Base-by-base conservation (phyloP, 2,329 filamentous ascomycete species). In the Ilyonectria mors-panacis region DNA sequence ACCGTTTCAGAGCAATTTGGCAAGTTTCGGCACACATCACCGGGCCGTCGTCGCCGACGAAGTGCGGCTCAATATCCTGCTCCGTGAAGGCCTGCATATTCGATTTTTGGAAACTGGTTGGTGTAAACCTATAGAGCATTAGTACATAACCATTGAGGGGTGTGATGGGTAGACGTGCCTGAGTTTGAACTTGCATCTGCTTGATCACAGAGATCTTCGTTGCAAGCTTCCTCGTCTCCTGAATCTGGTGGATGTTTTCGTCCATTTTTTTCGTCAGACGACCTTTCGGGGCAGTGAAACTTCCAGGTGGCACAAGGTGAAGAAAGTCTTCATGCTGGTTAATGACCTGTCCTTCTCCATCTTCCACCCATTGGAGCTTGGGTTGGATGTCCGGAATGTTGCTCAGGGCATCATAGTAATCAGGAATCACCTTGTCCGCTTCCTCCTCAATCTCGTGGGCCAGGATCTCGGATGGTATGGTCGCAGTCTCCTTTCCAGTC, bases 161-260 rank as follows among this genome's bases (percentile, higher is more conserved):
- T 47, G 19, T 12, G 28, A 30, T 26, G n/a, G 26, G 30, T 15
- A 17, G 30, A 35, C 84, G 78, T 88, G 94, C 93, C 88, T 98
- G 96, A 58, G 94, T 94, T 80, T 99, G 96, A 60, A 98, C 90
- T 82, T 99, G 96, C 96, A 99, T 99, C 83, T 99, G 96, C 84
- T 98, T 99, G 79, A 99, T 96, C 68, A 99, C 94, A 55, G 94
- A 92, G 78, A 99, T 97, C 82, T 98, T 99, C 12, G 94, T 94
- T 76, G 94, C 97, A 33, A 99, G 88, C 78, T 98, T 98, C 73
- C 96, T 89, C 1, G 96, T 99, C 76, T 98, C 95, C 80, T 99
- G 96, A 87, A 99, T 95, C 78, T 98, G 95, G 67, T 90, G 90
- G 81, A 98, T 94, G 75, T 99, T 99, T 62, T 91, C 89, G 73